Evolutionary conservation across 768 basidiomycete species (phyloP).

Genomic region (Boletellus sp.): DNA sequence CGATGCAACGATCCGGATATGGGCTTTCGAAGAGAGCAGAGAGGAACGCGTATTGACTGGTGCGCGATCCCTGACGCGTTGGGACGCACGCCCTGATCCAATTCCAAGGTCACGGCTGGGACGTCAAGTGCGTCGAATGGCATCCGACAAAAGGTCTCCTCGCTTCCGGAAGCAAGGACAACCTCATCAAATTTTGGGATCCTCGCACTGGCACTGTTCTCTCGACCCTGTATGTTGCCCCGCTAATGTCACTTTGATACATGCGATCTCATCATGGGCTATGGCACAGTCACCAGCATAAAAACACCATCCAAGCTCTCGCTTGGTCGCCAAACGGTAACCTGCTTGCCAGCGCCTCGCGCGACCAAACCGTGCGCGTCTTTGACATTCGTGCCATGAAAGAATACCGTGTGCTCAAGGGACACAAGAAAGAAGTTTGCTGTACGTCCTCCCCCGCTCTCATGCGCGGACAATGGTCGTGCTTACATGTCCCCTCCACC

Average conservation of each 20-base stretch:
- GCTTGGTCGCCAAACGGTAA: constrained; percentile 95
- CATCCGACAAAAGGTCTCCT: constrained; percentile 95
- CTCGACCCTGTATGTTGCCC: constrained; percentile 71
- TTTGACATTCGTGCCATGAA: constrained; percentile 99
- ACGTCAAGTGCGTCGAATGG: constrained; percentile 98
- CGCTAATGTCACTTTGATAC: background rate
- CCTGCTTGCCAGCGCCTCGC: constrained; percentile 88
- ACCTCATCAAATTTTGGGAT: constrained; percentile 99
- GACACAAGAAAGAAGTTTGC: constrained; percentile 98
- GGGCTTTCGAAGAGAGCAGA: constrained; percentile 89
- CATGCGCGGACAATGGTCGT: background rate
- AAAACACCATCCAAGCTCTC: constrained; percentile 92
- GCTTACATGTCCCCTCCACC: background rate
- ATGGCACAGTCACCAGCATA: constrained; percentile 79
- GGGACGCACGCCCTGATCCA: background rate
- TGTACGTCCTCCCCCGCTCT: constrained; percentile 49
- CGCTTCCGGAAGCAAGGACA: constrained; percentile 95
- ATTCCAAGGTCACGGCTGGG: constrained; percentile 91
- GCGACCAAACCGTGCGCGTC: constrained; percentile 92
- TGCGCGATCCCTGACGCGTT: constrained; percentile 18
- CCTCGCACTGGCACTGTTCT: constrained; percentile 88
- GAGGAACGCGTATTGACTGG: constrained; percentile 88
- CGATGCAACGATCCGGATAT: constrained; percentile 90
- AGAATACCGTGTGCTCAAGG: constrained; percentile 86
- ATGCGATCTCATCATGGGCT: background rate